Evolutionary conservation across 1,284 basidiomycete species (phyloP).

Genomic region (Cutaneotrichosporon cavernicola): DNA sequence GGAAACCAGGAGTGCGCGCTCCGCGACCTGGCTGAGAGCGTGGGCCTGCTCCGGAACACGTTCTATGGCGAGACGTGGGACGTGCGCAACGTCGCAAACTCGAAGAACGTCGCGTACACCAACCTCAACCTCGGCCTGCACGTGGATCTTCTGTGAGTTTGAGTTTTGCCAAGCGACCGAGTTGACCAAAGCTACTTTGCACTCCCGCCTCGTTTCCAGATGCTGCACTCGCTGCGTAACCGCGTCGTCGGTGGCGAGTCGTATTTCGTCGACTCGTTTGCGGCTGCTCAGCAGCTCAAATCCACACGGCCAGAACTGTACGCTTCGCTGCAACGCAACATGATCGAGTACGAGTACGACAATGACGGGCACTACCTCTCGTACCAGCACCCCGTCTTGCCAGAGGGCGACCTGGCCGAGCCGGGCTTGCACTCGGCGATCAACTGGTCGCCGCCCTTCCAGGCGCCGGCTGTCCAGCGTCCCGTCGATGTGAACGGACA

Average conservation of each 20-base stretch:
- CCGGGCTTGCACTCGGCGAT: slow-evolving; percentile 56
- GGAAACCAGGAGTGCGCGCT: slow-evolving; percentile 65
- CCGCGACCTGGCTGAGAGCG: slow-evolving; percentile 61
- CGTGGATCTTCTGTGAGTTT: slow-evolving; percentile 86
- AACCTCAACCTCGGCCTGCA: slow-evolving; percentile 84
- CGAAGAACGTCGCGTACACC: slow-evolving; percentile 93
- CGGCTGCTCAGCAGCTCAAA: slow-evolving; percentile 59
- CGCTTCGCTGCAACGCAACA: slow-evolving; percentile 57
- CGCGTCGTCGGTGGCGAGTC: slow-evolving; percentile 78
- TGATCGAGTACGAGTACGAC: slow-evolving; percentile 83
- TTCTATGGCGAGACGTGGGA: slow-evolving; percentile 93
- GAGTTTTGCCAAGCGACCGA: too few species aligned
- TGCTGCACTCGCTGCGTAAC: slow-evolving; percentile 84
- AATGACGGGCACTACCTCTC: slow-evolving; percentile 87
- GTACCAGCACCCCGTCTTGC: slow-evolving; percentile 73
- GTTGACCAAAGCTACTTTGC: slow-evolving; percentile 69
- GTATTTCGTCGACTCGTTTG: slow-evolving; percentile 81
- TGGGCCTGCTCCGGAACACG: slow-evolving; percentile 78
- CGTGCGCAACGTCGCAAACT: slow-evolving; percentile 69
- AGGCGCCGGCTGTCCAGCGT: slow-evolving; percentile 57
- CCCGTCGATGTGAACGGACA: slow-evolving; percentile 12
- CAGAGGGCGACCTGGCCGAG: slow-evolving; percentile 39
- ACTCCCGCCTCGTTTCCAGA: slow-evolving; percentile 80
- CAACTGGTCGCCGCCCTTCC: slow-evolving; percentile 95
- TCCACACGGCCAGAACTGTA: slow-evolving; percentile 54